phyloP scores from a whole-genome alignment of 2,329 filamentous ascomycete genomes.

The Gliomastix tumulicola region DNA sequence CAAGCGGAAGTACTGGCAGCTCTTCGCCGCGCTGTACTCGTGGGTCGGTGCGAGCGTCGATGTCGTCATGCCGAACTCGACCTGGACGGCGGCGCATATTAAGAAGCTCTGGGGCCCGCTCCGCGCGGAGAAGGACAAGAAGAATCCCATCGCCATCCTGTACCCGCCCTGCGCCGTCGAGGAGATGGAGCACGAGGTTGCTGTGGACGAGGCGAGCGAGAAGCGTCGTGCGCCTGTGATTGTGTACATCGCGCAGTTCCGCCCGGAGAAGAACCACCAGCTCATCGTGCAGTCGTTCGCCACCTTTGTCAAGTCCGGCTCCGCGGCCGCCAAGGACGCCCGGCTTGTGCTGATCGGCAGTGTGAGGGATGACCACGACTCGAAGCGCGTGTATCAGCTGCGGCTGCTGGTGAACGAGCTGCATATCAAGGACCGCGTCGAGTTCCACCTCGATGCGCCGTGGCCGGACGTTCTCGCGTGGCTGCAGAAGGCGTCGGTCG shows the following conservation, averaged over 20 bases:
- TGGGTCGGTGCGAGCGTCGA: slow-evolving; percentile 79
- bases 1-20: slow-evolving; percentile 80
- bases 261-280: slow-evolving; percentile 93
- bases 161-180: slow-evolving; percentile 90
- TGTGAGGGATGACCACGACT: slow-evolving; percentile 78
- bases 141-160: slow-evolving; percentile 61
- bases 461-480: slow-evolving; percentile 83
- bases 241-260: slow-evolving; percentile 94
- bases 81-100: slow-evolving; percentile 86
- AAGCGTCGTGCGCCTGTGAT: slow-evolving; percentile 62
- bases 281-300: slow-evolving; percentile 82
- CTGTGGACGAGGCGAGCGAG: slow-evolving; percentile 64
- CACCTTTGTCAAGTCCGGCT: slow-evolving; percentile 55
- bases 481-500: slow-evolving; percentile 70
- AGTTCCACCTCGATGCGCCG: slow-evolving; percentile 83
- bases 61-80: slow-evolving; percentile 95
- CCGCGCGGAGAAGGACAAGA: slow-evolving; percentile 35
- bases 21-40: slow-evolving; percentile 78
- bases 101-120: slow-evolving; percentile 68
- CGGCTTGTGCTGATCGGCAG: slow-evolving; percentile 82
- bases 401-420: slow-evolving; percentile 82
- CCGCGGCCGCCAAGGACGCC: slow-evolving; percentile 44
- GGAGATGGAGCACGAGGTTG: slow-evolving; percentile 70
- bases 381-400: slow-evolving; percentile 80
- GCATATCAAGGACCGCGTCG: slow-evolving; percentile 72